Conservation (phyloP, 306 rosid genomes). For the Calophaca sinica region DNA sequence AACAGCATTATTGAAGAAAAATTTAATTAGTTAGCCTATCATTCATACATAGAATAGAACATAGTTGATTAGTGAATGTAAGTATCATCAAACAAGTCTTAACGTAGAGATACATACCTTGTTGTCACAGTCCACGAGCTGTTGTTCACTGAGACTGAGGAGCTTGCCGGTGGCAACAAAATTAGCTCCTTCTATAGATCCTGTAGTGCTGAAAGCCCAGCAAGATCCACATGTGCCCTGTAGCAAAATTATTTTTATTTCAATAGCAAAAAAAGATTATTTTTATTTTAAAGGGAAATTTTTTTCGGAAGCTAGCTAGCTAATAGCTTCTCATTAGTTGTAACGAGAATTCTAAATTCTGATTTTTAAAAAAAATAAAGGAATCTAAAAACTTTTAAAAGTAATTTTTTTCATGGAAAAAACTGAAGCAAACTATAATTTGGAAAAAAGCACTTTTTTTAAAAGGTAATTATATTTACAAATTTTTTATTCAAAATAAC, state of each 20-base stretch:
- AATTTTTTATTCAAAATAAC: no score
- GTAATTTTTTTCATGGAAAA: no score
- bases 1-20: neutral
- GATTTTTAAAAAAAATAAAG: no score
- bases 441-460: no score
- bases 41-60: neutral
- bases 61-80: neutral
- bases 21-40: no score
- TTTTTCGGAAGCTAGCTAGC: no score
- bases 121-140: conserved; percentile 89
- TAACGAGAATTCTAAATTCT: neutral
- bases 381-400: no score
- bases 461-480: no score
- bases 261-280: neutral
- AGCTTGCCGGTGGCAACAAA: conserved; percentile 83
- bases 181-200: conserved; percentile 88
- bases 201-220: conserved; percentile 97
- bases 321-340: neutral
- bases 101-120: conserved; percentile 43
- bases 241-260: neutral
- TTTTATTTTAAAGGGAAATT: no score
- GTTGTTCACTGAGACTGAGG: conserved; percentile 89
- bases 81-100: neutral
- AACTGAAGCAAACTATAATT: no score
- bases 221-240: conserved; percentile 92